Evolutionary conservation across 148 eudicot genomes (phyloP).

Genomic region (Salicornia ramosissima): DNA sequence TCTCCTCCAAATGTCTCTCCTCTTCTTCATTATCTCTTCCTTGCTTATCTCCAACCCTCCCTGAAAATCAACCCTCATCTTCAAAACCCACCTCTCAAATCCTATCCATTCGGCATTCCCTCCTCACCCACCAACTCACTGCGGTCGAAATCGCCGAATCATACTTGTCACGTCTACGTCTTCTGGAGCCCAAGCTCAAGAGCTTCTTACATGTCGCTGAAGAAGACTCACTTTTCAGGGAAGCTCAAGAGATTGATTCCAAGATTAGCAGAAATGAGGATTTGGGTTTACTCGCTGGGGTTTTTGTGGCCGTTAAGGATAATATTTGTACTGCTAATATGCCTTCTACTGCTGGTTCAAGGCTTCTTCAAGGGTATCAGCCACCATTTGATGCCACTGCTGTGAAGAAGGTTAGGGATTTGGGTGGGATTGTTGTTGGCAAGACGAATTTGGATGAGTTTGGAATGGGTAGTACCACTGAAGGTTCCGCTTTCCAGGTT

Average conservation of each 20-base stretch:
- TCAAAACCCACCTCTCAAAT: conserved; percentile 60
- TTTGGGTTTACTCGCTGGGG: conserved; percentile 73
- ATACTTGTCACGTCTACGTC: conserved; percentile 55
- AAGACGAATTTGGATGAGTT: conserved; percentile 99
- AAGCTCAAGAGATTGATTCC: conserved; percentile 59
- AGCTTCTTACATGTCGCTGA: conserved; percentile 70
- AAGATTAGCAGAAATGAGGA: conserved; percentile 52
- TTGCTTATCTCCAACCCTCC: conserved; percentile 5
- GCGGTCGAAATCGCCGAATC: conserved; percentile 60
- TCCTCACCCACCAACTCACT: conserved; percentile 59
- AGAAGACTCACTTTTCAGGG: conserved; percentile 29
- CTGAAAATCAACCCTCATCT: conserved; percentile 16
- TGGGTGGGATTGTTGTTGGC: conserved; percentile 85
- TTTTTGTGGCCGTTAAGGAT: conserved; percentile 82
- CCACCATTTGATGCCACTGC: conserved; percentile 89
- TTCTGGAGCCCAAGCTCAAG: conserved; percentile 53
- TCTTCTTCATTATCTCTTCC: conserved; percentile 19
- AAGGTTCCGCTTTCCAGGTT: conserved; percentile 91
- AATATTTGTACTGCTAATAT: conserved; percentile 79
- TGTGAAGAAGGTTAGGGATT: conserved; percentile 61
- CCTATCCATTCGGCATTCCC: conserved; percentile 63
- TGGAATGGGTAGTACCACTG: conserved; percentile 98
- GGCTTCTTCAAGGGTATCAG: conserved; percentile 57
- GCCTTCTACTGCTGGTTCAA: conserved; percentile 86
- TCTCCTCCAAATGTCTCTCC: conserved; percentile 30